phyloP scores from a whole-genome alignment of 2,329 filamentous ascomycete species.

The Aschersonia sp. region DNA sequence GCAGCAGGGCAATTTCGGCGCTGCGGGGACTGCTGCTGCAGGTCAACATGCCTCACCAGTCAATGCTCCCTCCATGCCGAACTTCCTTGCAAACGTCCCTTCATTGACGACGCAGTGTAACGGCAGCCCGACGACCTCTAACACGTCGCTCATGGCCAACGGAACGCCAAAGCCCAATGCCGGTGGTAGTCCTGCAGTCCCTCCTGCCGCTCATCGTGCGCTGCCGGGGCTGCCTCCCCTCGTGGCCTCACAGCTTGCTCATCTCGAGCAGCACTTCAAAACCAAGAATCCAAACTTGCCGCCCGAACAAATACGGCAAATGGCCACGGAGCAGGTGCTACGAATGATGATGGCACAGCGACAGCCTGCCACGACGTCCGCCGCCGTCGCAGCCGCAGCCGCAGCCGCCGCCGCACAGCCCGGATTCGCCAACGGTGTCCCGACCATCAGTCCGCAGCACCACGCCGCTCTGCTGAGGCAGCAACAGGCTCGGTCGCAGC shows the following conservation, averaged over 20 bases:
- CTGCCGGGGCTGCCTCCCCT: slow-evolving; percentile 29
- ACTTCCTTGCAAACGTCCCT: slow-evolving; percentile 36
- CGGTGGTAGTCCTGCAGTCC: slow-evolving; percentile 17
- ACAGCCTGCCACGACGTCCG: slow-evolving; percentile 34
- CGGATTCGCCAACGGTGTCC: slow-evolving; percentile 32
- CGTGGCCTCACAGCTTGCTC: slow-evolving; percentile 32
- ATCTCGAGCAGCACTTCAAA: slow-evolving; percentile 37
- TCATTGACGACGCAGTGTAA: slow-evolving; percentile 37
- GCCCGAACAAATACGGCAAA: slow-evolving; percentile 32
- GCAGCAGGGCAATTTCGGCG: slow-evolving; percentile 16
- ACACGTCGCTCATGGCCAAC: slow-evolving; percentile 28
- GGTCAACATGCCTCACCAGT: no score
- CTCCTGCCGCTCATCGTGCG: slow-evolving; percentile 26
- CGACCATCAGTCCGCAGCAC: slow-evolving; percentile 39
- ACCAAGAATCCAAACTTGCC: slow-evolving; percentile 35
- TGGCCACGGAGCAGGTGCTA: slow-evolving; percentile 35
- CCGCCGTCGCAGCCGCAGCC: slow-evolving; percentile 28
- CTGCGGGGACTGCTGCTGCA: slow-evolving; percentile 15
- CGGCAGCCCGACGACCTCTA: slow-evolving; percentile 21
- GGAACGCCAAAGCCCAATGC: slow-evolving; percentile 30
- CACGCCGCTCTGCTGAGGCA: slow-evolving; percentile 44
- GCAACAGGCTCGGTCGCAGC: slow-evolving; percentile 17
- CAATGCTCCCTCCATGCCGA: slow-evolving; percentile 15
- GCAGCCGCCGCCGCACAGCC: slow-evolving; percentile 33
- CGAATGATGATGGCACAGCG: slow-evolving; percentile 32